A percentile compares a stretch with the other conserved stretches of the same genome.
Conservation (phyloP, 169 alveolate genomes). For the Plasmodium fragile region DNA sequence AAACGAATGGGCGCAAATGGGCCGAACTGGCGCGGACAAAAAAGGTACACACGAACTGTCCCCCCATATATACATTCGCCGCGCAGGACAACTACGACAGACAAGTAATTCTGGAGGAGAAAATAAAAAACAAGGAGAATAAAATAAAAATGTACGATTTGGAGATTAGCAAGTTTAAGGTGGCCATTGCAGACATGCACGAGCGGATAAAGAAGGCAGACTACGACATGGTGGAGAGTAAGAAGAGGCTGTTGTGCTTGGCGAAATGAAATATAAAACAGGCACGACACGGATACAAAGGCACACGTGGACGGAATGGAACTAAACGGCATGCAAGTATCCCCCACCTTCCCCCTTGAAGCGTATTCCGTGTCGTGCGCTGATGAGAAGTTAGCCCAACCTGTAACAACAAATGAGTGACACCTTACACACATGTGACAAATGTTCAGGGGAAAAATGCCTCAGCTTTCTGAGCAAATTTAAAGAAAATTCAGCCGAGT, state of each 20-base stretch:
- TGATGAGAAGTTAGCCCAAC: background rate
- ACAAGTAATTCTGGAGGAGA: conserved; percentile 62
- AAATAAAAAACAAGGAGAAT: conserved; percentile 62
- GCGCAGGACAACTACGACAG: conserved; percentile 62
- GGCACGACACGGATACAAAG: background rate
- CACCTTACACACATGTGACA: background rate
- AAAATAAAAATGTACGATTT: conserved; percentile 54
- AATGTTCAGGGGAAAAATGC: conserved; percentile 35
- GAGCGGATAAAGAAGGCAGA: conserved; percentile 56
- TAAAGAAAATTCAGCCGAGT: conserved; percentile 53
- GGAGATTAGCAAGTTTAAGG: conserved; percentile 56
- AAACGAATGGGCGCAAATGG: background rate
- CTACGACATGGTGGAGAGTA: conserved; percentile 55
- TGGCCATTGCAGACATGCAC: conserved; percentile 44
- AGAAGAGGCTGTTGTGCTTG: background rate
- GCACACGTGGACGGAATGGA: background rate
- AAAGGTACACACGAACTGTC: background rate
- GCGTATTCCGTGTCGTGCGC: background rate
- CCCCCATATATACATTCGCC: background rate
- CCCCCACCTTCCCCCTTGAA: background rate
- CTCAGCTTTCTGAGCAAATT: conserved; percentile 62
- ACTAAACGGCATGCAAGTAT: background rate
- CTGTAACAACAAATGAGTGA: background rate
- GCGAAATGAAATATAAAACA: background rate
- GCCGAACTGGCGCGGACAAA: background rate